Base-by-base conservation (phyloP, 1,139 yeast genomes). In the Blastobotrys raffinosifermentans region DNA sequence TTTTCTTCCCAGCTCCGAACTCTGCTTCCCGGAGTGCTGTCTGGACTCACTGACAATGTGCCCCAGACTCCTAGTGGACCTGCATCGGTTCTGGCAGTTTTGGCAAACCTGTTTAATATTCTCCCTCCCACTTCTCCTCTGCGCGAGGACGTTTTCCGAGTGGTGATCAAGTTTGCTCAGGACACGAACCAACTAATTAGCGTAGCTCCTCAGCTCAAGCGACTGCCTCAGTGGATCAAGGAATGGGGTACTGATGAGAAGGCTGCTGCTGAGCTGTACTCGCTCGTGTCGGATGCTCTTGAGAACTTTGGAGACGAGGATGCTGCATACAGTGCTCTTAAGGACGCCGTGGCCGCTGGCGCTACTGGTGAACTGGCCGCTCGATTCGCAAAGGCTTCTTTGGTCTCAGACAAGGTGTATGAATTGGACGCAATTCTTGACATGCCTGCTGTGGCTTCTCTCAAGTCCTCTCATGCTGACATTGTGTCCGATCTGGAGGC, bases 61-160 rank as follows among this genome's bases (percentile, higher is more conserved):
- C 58, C 64, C 19, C 46, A 53, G 19, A 37, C 54, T 19, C 34
- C 54, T 27, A 54, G 54, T 31, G 60, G 55, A 36, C 51, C 63
- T 30, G 46, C 55, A 34, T 57, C 60, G 31, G 53, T 54, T 15
- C 49, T 64, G 37, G 56, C 64, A 2, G 63, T 66, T 13, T 48
- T 66, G 33, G 54, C 66, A 34, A 65, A 64, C 44, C 53, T 66
- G 29, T 67, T 67, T 58, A 68, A 67, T 50, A 55, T 64, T 22
- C 49, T 67, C 27, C 57, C 63, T 15, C 43, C 49, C 13, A 25
- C 46, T 25, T 57, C 64, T 23, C 49, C 58, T 8, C 45, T 51
- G 26, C 54, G 65, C 35, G 50, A 54, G 31, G 47, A 46, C 17
- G 65, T 66, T 4, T 60, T 67, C 47, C 34, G 35, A 39, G 45